phyloP scores from a whole-genome alignment of 805 yeast genomes.

The Metschnikowia kunwiensis region DNA sequence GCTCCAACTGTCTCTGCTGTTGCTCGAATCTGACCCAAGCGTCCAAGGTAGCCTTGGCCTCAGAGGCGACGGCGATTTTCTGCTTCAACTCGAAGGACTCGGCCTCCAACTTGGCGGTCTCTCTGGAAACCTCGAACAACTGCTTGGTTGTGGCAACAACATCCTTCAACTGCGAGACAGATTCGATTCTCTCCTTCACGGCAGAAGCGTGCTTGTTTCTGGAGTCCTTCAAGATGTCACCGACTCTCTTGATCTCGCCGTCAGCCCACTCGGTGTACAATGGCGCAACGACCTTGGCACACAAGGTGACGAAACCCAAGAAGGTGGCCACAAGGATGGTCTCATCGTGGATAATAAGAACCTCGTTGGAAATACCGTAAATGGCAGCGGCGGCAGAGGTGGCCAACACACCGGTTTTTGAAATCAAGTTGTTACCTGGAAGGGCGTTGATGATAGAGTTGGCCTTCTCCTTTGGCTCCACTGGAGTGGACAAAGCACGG shows the following conservation, averaged over 20 bases:
- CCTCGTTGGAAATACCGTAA: slow-evolving; percentile 90
- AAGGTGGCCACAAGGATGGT: slow-evolving; percentile 80
- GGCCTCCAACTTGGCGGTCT: slow-evolving; percentile 94
- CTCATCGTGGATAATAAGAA: slow-evolving; percentile 93
- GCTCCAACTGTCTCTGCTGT: slow-evolving; percentile 93
- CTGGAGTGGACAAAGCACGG: slow-evolving; percentile 65
- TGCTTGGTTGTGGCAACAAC: slow-evolving; percentile 89
- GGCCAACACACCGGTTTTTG: slow-evolving; percentile 94
- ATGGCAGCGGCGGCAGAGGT: slow-evolving; percentile 92
- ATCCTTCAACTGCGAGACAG: slow-evolving; percentile 85
- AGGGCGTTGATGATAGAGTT: slow-evolving; percentile 82
- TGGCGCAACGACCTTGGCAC: slow-evolving; percentile 89
- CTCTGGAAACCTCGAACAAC: slow-evolving; percentile 90
- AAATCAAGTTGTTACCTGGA: slow-evolving; percentile 83
- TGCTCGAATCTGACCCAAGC: slow-evolving; percentile 99
- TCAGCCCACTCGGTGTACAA: slow-evolving; percentile 93
- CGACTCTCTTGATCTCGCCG: slow-evolving; percentile 76
- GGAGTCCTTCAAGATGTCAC: slow-evolving; percentile 78
- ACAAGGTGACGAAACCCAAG: slow-evolving; percentile 67
- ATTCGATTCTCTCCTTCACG: slow-evolving; percentile 85
- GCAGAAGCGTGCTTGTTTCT: slow-evolving; percentile 89
- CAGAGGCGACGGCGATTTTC: slow-evolving; percentile 77
- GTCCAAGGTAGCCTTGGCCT: slow-evolving; percentile 94
- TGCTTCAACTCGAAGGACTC: slow-evolving; percentile 91
- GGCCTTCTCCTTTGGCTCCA: slow-evolving; percentile 90